Base-by-base conservation (phyloP, 139 green algal species). In the Chlorella sorokiniana region DNA sequence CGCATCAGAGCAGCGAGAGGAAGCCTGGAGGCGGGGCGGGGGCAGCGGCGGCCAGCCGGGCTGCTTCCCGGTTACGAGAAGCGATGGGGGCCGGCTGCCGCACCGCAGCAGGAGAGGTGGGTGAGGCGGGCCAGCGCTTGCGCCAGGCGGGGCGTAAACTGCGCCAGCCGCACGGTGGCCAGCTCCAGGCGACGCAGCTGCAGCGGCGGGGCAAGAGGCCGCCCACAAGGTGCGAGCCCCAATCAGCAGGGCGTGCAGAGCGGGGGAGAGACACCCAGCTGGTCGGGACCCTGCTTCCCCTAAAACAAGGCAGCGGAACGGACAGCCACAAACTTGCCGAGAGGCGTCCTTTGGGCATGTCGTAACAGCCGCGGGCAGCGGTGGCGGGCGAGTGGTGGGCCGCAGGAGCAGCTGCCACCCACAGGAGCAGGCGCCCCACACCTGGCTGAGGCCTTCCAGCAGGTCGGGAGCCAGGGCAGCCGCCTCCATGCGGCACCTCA, bases 101-200 rank as follows among this genome's bases (percentile, higher is more conserved):
- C 73, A 79, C 73, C 73, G 2, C 23, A 42, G 54, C 73, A 79
- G 31, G 73, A n/a, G 37, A 79, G 54, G 73, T 69, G 27, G 10
- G 73, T 69, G 25, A 79, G 73, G 31, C 41, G 54, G 51, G 1
- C 31, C 7, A 79, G 73, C 25, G 73, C 51, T 29, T 69, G 73
- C 37, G 73, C 73, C 54, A 79, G 52, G 52, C 51, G 73, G 23
- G 73, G 73, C 11, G 73, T 69, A 54, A 79, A 79, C 73, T 79
- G 73, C 1, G 73, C 73, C 37, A 79, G 33, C 2, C 73, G 51
- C 25, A 79, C 38, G 5, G 29, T 79, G 25, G 27, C 73, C 54
- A 79, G 37, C 73, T 79, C 73, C 54, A 79, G 27, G 25, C 54
- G 54, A 4, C 73, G 52, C 54, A 79, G 73, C 73, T 79, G 69